These are phyloP conservation scores for Syzygium grande DNA, from an alignment of 345 rosid species.

Conservation along the genomic window DNA sequence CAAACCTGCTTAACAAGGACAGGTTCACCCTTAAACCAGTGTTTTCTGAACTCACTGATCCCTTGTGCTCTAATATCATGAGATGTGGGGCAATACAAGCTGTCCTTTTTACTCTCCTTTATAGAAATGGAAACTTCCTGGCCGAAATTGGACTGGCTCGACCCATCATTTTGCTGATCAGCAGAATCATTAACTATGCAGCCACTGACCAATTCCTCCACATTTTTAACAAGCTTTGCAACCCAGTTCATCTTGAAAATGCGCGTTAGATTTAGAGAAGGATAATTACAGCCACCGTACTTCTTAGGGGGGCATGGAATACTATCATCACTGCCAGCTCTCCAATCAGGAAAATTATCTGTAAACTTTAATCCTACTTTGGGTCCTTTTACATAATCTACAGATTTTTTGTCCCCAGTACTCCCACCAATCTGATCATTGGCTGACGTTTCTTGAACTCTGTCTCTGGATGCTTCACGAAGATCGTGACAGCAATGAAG, in stretches of 20 bases:
- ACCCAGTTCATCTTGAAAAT: slow-evolving; percentile 99
- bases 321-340: slow-evolving; percentile 73
- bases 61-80: slow-evolving; percentile 49
- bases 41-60: slow-evolving; percentile 57
- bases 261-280: slow-evolving; percentile 60
- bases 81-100: slow-evolving; percentile 55
- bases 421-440: slow-evolving; percentile 19
- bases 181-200: slow-evolving; percentile 50
- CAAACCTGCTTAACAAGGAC: slow-evolving; percentile 58
- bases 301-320: slow-evolving; percentile 87
- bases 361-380: slow-evolving; percentile 39
- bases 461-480: slow-evolving; percentile 39
- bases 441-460: slow-evolving; percentile 9
- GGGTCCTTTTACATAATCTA: slow-evolving; percentile 13
- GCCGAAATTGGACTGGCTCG: slow-evolving; percentile 26
- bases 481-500: slow-evolving; percentile 94
- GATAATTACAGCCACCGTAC: slow-evolving; percentile 75
- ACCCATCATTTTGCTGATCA: slow-evolving; percentile 13
- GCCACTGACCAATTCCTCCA: slow-evolving; percentile 89
- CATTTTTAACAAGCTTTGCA: slow-evolving; percentile 89
- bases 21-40: slow-evolving; percentile 75
- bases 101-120: slow-evolving; percentile 50
- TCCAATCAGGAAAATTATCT: slow-evolving; percentile 71
- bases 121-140: slow-evolving; percentile 34
- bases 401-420: slow-evolving; percentile 19